These are phyloP conservation scores for Omphalea diandra DNA, from an alignment of 441 rosid species.

Conservation along the genomic window DNA sequence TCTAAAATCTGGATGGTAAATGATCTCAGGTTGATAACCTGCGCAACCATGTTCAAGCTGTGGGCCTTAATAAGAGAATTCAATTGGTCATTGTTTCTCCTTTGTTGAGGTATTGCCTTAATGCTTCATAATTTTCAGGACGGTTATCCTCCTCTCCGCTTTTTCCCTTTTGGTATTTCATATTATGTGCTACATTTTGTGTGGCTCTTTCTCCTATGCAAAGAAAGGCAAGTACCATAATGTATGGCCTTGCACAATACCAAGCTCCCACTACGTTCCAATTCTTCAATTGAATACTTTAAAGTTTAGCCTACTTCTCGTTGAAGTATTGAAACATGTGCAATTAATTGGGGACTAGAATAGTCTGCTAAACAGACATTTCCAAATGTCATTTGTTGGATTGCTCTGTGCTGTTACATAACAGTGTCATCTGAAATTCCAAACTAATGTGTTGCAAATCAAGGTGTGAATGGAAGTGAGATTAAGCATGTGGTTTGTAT, in stretches of 20 bases:
- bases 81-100: slow-evolving; percentile 51
- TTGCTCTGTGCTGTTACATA: neutral
- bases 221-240: neutral
- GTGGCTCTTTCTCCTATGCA: too few relatives aligned
- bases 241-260: neutral
- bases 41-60: slow-evolving; percentile 40
- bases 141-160: neutral
- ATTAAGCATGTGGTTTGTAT: neutral
- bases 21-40: slow-evolving; percentile 40
- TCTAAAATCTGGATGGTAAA: neutral
- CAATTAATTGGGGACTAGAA: neutral
- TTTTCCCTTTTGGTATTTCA: neutral
- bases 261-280: neutral
- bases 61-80: slow-evolving; percentile 38
- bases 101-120: slow-evolving; percentile 35
- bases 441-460: neutral
- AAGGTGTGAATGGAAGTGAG: neutral
- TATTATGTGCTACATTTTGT: neutral
- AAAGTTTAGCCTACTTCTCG: neutral
- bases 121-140: neutral
- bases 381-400: neutral
- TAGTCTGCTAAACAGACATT: too few relatives aligned
- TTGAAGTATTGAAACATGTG: neutral
- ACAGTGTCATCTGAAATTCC: neutral
- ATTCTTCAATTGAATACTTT: too few relatives aligned